Conservation (phyloP, 306 rosid species). For the Dalbergia oliveri region DNA sequence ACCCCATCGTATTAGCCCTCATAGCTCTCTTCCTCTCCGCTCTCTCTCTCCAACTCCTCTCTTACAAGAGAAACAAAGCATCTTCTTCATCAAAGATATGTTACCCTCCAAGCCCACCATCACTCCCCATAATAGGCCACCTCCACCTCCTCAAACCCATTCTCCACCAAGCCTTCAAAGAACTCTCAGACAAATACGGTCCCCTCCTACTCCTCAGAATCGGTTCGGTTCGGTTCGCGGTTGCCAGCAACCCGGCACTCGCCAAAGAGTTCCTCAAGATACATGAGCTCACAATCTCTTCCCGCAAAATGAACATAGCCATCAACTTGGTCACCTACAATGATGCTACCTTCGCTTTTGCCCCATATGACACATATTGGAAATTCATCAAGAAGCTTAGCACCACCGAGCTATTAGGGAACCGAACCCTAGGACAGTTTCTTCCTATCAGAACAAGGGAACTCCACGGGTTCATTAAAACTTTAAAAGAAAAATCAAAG, state of each 20-base stretch:
- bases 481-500: conserved; percentile 25
- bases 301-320: conserved; percentile 39
- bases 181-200: conserved; percentile 49
- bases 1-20: background rate
- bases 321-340: conserved; percentile 48
- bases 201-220: conserved; percentile 54
- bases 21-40: background rate
- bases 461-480: conserved; percentile 21
- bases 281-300: conserved; percentile 47
- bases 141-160: conserved; percentile 56
- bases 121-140: conserved; percentile 53
- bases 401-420: conserved; percentile 51
- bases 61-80: background rate
- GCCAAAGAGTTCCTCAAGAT: conserved; percentile 59
- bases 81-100: background rate
- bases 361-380: conserved; percentile 57
- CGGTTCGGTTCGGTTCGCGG: conserved; percentile 44
- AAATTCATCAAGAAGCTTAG: conserved; percentile 57
- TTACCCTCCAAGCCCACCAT: conserved; percentile 57
- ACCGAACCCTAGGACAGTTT: conserved; percentile 38
- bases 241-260: conserved; percentile 44
- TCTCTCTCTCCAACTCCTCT: conserved; percentile 23
- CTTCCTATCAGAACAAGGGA: conserved; percentile 40
- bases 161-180: conserved; percentile 52
- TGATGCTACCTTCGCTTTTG: conserved; percentile 56